These are phyloP conservation scores for Podaxis mareebaensis DNA, from an alignment of 768 basidiomycete genomes.

Conservation along the genomic window DNA sequence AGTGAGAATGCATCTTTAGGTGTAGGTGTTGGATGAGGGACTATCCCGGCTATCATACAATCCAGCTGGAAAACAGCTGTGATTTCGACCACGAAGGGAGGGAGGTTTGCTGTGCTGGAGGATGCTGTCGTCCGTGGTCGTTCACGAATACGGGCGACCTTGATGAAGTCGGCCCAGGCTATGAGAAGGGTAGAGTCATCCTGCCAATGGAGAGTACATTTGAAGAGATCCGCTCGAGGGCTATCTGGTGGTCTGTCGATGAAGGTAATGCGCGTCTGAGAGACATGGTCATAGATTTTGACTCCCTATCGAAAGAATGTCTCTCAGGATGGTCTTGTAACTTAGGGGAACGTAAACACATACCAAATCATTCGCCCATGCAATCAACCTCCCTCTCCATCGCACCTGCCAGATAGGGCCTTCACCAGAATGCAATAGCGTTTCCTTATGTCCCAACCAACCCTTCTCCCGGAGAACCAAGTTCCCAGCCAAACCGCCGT, in stretches of 20 bases:
- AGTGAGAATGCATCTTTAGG: conserved; percentile 20
- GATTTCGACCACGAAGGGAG: conserved; percentile 79
- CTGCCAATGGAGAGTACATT: conserved; percentile 89
- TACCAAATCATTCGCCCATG: conserved; percentile 95
- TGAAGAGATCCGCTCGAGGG: conserved; percentile 93
- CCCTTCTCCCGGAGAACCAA: conserved; percentile 92
- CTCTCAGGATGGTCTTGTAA: neutral
- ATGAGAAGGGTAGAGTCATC: conserved; percentile 90
- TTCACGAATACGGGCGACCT: conserved; percentile 78
- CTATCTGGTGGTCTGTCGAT: conserved; percentile 82
- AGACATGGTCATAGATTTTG: conserved; percentile 86
- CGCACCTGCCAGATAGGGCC: conserved; percentile 93
- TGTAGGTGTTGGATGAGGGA: conserved; percentile 57
- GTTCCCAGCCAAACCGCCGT: conserved; percentile 88
- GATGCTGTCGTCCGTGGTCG: conserved; percentile 48
- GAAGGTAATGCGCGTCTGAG: conserved; percentile 76
- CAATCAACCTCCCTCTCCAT: conserved; percentile 86
- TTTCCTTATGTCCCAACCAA: conserved; percentile 95
- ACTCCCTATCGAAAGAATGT: conserved; percentile 63
- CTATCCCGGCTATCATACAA: conserved; percentile 92
- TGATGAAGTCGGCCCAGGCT: conserved; percentile 93
- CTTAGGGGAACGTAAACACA: conserved; percentile 25
- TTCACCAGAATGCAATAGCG: conserved; percentile 76
- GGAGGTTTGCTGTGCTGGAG: conserved; percentile 45
- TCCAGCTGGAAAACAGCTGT: conserved; percentile 92